phyloP scores from a whole-genome alignment of 768 basidiomycete genomes.

The Boletus barrowsii region DNA sequence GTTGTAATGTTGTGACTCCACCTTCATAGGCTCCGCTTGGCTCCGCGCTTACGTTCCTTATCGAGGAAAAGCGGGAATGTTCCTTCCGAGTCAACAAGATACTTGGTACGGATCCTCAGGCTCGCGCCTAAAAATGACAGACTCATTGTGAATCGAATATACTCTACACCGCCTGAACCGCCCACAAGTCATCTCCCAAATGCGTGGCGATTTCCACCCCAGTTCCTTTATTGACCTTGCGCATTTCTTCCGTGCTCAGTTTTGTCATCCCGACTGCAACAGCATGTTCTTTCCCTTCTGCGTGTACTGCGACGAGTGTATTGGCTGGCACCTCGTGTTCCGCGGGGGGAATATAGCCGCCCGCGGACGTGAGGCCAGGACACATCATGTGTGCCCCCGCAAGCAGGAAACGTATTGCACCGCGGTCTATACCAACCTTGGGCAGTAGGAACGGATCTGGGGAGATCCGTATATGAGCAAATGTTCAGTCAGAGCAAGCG shows the following conservation, averaged over 20 bases:
- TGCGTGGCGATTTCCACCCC: constrained; percentile 86
- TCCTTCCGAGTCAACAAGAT: constrained; percentile 7
- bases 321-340: constrained; percentile 64
- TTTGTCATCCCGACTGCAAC: constrained; percentile 84
- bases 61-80: constrained; percentile 10
- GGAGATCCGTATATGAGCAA: neutral
- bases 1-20: no score
- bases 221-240: constrained; percentile 82
- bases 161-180: constrained; percentile 55
- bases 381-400: constrained; percentile 96
- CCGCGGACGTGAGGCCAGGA: constrained; percentile 91
- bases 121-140: neutral
- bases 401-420: constrained; percentile 95
- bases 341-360: constrained; percentile 80
- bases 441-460: constrained; percentile 91
- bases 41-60: neutral
- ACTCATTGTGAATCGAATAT: neutral
- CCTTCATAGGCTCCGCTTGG: no score
- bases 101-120: neutral
- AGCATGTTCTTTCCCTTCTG: constrained; percentile 95
- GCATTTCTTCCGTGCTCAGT: constrained; percentile 85
- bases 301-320: constrained; percentile 83
- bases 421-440: constrained; percentile 87
- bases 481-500: neutral
- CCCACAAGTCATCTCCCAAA: constrained; percentile 90